phyloP scores from a whole-genome alignment of 1,139 yeast genomes.

The Yamadazyma mexicana region DNA sequence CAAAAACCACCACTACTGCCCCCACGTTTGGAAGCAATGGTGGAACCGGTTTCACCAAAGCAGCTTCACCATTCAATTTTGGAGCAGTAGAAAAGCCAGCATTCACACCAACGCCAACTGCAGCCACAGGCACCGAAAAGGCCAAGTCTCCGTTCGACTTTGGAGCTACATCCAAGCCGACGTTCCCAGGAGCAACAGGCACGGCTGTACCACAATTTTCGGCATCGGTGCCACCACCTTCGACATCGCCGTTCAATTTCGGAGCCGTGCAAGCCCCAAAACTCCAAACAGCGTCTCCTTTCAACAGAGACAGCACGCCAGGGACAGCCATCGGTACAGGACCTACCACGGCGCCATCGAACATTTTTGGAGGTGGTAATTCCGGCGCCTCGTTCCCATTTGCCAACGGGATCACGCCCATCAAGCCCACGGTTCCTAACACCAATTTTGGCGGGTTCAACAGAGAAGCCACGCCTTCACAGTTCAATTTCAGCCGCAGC shows the following conservation, averaged over 20 bases:
- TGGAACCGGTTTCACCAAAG: not conserved
- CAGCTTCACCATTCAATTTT: constrained; percentile 8
- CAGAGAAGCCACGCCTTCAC: constrained; percentile 11
- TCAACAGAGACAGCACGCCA: not conserved
- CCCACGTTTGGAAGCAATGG: too few relatives aligned
- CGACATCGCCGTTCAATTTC: constrained; percentile 8
- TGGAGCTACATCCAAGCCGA: constrained; percentile 14
- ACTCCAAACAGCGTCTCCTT: constrained; percentile 1
- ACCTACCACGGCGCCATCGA: not conserved
- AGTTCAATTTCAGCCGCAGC: constrained; percentile 12
- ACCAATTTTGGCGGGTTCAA: constrained; percentile 5
- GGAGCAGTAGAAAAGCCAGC: constrained; percentile 14
- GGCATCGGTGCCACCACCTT: constrained; percentile 3
- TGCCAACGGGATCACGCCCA: constrained; percentile 16
- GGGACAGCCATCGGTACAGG: not conserved
- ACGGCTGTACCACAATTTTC: constrained; percentile 9
- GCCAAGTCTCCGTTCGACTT: constrained; percentile 13
- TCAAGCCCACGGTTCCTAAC: constrained; percentile 9
- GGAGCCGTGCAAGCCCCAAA: constrained; percentile 9
- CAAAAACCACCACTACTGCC: too few relatives aligned
- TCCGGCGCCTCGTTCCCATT: constrained; percentile 5
- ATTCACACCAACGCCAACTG: constrained; percentile 3
- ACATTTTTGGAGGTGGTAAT: not conserved
- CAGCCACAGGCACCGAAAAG: not conserved
- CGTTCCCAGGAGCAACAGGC: constrained; percentile 6